Base-by-base conservation (phyloP, 164 flowering plant species). In the Vitis labrusca region DNA sequence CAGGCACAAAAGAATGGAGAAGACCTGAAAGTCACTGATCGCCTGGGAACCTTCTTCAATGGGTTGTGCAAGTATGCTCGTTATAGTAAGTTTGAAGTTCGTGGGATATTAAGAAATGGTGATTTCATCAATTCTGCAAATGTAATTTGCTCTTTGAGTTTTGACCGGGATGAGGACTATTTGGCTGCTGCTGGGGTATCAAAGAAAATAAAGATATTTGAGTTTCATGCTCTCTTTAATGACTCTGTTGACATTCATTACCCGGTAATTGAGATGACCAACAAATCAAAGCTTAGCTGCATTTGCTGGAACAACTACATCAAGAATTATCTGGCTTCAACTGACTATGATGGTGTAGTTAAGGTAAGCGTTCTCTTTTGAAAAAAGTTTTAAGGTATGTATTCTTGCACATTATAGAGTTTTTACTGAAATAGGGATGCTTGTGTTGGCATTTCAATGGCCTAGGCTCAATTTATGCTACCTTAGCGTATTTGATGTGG, bases 101-200 rank as follows among this genome's bases (percentile, higher is more conserved):
- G 91, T 52, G 97, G 97, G 12, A 69, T 77, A 64, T 72, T 91
- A 70, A 83, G 93, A 77, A 93, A 80, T 79, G 91, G 87, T 48
- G 99, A 92, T 58, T 86, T 92, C 69, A 83, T 79, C 66, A 89
- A 78, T 65, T 85, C 94, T 66, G 88, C 98, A 51, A 96, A 93
- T 86, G 99, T 93, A 8, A 91, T 93, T 64, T 92, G 97, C 80
- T 93, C 99, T 50, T 70, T 96, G 81, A 86, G 97, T 82, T 96
- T 96, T 85, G 97, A 93, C 77, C 86, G 93, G 32, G 98, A 96
- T 77, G 91, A 84, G 73, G 99, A 93, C 48, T 92, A 87, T 71
- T 92, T 96, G 74, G 99, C 99, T 77, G 80, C 99, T 74, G 98
- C 97, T 77, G 99, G 99, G 12, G 89, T 93, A 53, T 92, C 99